phyloP scores from a whole-genome alignment of 2,329 filamentous ascomycete genomes.

The Pseudocercospora eumusae region DNA sequence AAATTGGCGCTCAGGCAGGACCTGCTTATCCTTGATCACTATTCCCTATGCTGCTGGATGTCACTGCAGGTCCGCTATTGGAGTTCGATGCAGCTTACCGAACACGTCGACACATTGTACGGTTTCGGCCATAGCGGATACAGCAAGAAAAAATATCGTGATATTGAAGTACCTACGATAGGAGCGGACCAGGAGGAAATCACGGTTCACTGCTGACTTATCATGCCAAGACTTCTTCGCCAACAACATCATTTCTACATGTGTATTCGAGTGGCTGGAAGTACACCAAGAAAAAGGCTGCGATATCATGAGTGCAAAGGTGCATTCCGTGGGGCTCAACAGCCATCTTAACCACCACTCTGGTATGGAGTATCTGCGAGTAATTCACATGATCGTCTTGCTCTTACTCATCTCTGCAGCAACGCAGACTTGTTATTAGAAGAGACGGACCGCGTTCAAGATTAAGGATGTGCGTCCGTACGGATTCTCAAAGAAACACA shows the following conservation, averaged over 20 bases:
- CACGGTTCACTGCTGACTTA: not conserved
- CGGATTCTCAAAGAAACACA: too few species aligned
- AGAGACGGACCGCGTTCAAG: not conserved
- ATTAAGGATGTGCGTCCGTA: too few species aligned
- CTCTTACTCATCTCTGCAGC: not conserved
- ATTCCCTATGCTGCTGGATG: conserved; percentile 19
- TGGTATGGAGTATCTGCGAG: too few species aligned
- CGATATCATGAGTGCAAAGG: too few species aligned
- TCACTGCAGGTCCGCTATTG: conserved; percentile 13
- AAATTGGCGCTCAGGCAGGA: conserved; percentile 12
- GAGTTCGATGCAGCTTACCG: conserved; percentile 4
- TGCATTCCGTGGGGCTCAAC: too few species aligned
- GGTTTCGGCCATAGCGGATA: not conserved
- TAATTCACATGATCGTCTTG: too few species aligned
- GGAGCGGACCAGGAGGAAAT: not conserved
- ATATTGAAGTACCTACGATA: not conserved
- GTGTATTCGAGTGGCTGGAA: too few species aligned
- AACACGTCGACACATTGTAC: conserved; percentile 13
- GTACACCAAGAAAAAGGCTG: too few species aligned
- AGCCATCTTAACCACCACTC: too few species aligned
- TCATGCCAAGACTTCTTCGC: not conserved
- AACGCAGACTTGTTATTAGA: not conserved
- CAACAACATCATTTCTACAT: not conserved
- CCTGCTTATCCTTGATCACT: conserved; percentile 5
- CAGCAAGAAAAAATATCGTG: not conserved